Evolutionary conservation across 805 yeast species (phyloP).

Genomic region (Dipodascus geniculatus): DNA sequence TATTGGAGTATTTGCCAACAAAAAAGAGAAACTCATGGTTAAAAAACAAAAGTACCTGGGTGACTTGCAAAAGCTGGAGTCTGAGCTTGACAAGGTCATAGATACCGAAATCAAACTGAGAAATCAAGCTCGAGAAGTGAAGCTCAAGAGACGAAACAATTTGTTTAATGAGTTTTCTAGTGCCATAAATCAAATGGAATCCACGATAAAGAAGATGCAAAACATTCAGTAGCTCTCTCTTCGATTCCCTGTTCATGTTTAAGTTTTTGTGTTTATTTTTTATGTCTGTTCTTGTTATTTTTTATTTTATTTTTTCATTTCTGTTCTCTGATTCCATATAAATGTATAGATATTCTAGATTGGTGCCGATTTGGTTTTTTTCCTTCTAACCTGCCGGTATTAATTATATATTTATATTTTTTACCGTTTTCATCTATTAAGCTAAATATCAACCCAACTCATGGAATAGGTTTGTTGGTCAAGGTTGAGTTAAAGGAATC

Average conservation of each 20-base stretch:
- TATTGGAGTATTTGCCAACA: slow-evolving; percentile 13
- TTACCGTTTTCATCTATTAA: no score
- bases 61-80: slow-evolving; percentile 20
- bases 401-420: no score
- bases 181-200: slow-evolving; percentile 25
- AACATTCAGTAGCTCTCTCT: not conserved
- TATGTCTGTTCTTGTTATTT: not conserved
- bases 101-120: slow-evolving; percentile 18
- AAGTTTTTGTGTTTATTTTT: not conserved
- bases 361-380: not conserved
- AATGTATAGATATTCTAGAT: not conserved
- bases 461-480: no score
- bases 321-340: not conserved
- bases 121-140: slow-evolving; percentile 15
- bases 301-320: no score
- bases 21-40: slow-evolving; percentile 19
- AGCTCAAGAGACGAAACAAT: slow-evolving; percentile 20
- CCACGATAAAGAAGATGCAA: not conserved
- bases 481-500: no score
- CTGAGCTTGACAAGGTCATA: slow-evolving; percentile 15
- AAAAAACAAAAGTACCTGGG: slow-evolving; percentile 15
- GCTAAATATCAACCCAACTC: no score
- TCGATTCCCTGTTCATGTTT: not conserved
- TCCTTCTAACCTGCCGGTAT: no score
- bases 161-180: slow-evolving; percentile 23